A percentile compares a stretch with the other conserved stretches of the same genome.
These are phyloP conservation scores for Seiridium cupressi DNA, from an alignment of 2,329 filamentous ascomycete species.

Conservation along the genomic window DNA sequence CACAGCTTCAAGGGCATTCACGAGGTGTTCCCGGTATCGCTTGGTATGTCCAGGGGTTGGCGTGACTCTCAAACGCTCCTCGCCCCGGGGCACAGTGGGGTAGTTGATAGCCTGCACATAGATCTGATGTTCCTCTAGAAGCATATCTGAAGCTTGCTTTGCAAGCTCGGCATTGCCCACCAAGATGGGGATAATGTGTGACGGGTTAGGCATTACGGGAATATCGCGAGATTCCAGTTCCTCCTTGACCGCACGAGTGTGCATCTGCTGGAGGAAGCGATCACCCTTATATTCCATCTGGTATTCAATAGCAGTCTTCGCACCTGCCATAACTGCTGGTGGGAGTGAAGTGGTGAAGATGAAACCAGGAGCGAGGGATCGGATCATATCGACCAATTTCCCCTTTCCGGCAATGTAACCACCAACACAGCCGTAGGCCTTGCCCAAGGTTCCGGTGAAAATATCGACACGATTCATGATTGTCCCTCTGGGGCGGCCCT, in stretches of 20 bases:
- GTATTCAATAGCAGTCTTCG: slow-evolving; percentile 88
- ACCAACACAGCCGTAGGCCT: slow-evolving; percentile 96
- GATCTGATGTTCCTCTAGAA: slow-evolving; percentile 86
- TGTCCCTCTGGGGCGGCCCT: slow-evolving; percentile 73
- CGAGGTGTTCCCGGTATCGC: slow-evolving; percentile 81
- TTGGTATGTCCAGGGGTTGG: slow-evolving; percentile 90
- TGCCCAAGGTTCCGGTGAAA: slow-evolving; percentile 94
- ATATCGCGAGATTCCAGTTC: slow-evolving; percentile 77
- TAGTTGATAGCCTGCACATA: slow-evolving; percentile 69
- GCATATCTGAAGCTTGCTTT: slow-evolving; percentile 87
- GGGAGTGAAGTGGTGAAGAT: slow-evolving; percentile 98
- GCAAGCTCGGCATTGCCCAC: slow-evolving; percentile 93
- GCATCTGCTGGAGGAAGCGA: slow-evolving; percentile 88
- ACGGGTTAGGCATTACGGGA: slow-evolving; percentile 95
- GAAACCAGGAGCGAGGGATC: slow-evolving; percentile 93
- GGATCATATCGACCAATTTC: slow-evolving; percentile 86
- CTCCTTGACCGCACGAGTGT: slow-evolving; percentile 92
- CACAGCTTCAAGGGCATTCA: slow-evolving; percentile 80
- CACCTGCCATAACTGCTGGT: slow-evolving; percentile 95
- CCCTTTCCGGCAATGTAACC: slow-evolving; percentile 93
- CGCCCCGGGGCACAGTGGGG: slow-evolving; percentile 48
- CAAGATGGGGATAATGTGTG: slow-evolving; percentile 90
- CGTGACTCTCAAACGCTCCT: slow-evolving; percentile 93
- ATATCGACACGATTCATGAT: slow-evolving; percentile 97
- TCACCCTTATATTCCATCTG: slow-evolving; percentile 84